Evolutionary conservation across 2,329 filamentous ascomycete genomes (phyloP).

Genomic region (Alternaria gansuensis): DNA sequence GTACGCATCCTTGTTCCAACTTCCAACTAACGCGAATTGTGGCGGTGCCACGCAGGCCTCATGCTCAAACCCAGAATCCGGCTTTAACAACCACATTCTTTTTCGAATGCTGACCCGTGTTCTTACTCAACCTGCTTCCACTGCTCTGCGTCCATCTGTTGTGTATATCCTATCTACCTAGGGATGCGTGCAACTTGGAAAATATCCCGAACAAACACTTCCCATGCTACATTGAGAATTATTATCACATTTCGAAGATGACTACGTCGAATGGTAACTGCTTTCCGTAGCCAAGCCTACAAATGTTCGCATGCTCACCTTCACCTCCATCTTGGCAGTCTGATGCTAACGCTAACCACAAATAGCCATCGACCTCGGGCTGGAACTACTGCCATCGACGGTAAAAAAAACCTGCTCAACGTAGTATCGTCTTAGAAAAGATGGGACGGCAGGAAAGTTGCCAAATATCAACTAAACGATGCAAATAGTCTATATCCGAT

Average conservation of each 20-base stretch:
- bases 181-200: no score
- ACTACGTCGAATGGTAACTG: no score
- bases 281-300: not conserved
- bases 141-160: no score
- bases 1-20: conserved; percentile 20
- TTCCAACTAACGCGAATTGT: conserved; percentile 26
- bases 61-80: conserved; percentile 7
- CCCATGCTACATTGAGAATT: no score
- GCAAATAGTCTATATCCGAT: not conserved
- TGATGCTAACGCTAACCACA: not conserved
- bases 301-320: not conserved
- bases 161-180: no score
- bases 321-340: not conserved
- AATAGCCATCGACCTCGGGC: not conserved
- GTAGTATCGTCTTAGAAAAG: not conserved
- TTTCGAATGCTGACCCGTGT: not conserved
- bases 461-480: not conserved
- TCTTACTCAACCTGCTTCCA: no score
- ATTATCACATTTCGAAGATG: no score
- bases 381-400: not conserved
- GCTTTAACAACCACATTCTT: conserved; percentile 4
- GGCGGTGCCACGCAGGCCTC: conserved; percentile 27
- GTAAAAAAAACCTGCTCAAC: not conserved
- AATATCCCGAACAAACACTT: no score
- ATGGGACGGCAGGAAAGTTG: not conserved